Conservation (phyloP, 495 filamentous ascomycete genomes). For the Trichoderma erinaceum region DNA sequence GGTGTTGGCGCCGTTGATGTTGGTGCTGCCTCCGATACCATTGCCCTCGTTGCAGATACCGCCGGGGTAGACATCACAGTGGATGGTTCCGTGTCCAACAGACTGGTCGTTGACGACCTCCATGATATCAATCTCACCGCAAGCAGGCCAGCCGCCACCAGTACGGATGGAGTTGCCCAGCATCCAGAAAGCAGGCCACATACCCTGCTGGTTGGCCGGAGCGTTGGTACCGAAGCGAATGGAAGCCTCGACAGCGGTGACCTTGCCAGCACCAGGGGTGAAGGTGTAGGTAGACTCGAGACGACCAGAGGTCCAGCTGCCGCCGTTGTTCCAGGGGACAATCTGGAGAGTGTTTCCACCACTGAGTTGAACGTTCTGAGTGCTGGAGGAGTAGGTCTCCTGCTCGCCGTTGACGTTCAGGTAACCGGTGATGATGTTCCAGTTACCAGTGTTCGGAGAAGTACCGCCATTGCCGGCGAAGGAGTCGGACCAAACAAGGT, state of each 20-base stretch:
- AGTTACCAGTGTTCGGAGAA: slow-evolving; percentile 30
- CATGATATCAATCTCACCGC: slow-evolving; percentile 48
- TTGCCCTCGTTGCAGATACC: slow-evolving; percentile 43
- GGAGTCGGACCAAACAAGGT: slow-evolving; percentile 33
- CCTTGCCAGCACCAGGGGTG: slow-evolving; percentile 32
- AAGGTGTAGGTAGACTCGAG: slow-evolving; percentile 42
- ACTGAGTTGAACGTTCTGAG: slow-evolving; percentile 36
- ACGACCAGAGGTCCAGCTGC: slow-evolving; percentile 44
- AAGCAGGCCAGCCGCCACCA: slow-evolving; percentile 38
- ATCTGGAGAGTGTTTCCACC: slow-evolving; percentile 41
- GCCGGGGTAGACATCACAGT: slow-evolving; percentile 39
- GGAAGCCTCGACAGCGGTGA: slow-evolving; percentile 36
- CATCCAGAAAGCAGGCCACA: slow-evolving; percentile 52
- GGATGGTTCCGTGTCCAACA: slow-evolving; percentile 41
- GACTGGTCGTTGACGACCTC: slow-evolving; percentile 42
- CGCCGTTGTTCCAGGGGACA: slow-evolving; percentile 34
- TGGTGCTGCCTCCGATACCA: slow-evolving; percentile 28
- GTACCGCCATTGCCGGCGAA: slow-evolving; percentile 30
- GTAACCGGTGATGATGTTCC: slow-evolving; percentile 37
- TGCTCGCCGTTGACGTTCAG: slow-evolving; percentile 39
- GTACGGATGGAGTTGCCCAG: slow-evolving; percentile 39
- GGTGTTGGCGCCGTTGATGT: slow-evolving; percentile 30
- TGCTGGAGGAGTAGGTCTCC: slow-evolving; percentile 35
- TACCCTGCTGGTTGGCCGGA: slow-evolving; percentile 36
- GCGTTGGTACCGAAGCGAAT: slow-evolving; percentile 39